These are phyloP conservation scores for Solanum lycopersicoides DNA, from an alignment of 257 asterid species.

Conservation along the genomic window DNA sequence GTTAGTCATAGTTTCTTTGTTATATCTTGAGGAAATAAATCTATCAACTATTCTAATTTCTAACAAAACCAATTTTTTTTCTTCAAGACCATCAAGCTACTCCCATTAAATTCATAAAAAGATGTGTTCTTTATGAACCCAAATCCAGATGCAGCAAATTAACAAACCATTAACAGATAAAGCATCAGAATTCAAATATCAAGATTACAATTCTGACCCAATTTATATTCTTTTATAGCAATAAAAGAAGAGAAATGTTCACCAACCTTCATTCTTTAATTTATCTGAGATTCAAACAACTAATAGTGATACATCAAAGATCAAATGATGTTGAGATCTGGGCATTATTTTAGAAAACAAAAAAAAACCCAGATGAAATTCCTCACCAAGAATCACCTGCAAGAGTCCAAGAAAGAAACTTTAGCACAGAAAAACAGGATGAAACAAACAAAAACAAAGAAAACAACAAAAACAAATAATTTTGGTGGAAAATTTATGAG, in stretches of 20 bases:
- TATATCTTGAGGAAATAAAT: background rate
- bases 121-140: background rate
- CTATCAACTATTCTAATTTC: background rate
- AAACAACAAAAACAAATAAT: slow-evolving; percentile 1
- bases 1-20: background rate
- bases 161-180: background rate
- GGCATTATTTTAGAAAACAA: slow-evolving; percentile 10
- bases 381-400: slow-evolving; percentile 21
- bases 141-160: background rate
- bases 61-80: background rate
- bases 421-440: slow-evolving; percentile 9
- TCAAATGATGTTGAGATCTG: slow-evolving; percentile 36
- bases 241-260: background rate
- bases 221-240: background rate
- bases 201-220: background rate
- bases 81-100: background rate
- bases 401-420: slow-evolving; percentile 7
- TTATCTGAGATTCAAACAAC: slow-evolving; percentile 3
- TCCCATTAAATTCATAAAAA: background rate
- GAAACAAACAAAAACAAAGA: background rate
- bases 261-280: slow-evolving; percentile 28
- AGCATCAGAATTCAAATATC: background rate
- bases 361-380: slow-evolving; percentile 12
- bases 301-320: slow-evolving; percentile 21
- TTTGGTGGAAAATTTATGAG: background rate